These are phyloP conservation scores for Stephania japonica DNA, from an alignment of 164 flowering plant genomes.

Conservation along the genomic window DNA sequence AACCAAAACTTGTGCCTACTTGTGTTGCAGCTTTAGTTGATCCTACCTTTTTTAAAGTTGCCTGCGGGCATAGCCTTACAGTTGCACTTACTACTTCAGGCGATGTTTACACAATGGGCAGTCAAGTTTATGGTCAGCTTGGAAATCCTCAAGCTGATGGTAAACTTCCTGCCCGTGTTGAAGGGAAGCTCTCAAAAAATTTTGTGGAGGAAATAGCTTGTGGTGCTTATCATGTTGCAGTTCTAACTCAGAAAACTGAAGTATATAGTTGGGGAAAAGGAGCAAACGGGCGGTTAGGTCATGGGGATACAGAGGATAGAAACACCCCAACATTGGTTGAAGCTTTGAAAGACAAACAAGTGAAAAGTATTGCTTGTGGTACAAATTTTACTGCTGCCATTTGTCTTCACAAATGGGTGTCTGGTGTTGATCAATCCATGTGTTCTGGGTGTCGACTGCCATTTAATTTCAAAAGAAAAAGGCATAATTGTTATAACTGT, in stretches of 20 bases:
- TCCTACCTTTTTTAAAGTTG: constrained; percentile 89
- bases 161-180: constrained; percentile 80
- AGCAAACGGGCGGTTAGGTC: constrained; percentile 93
- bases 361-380: constrained; percentile 95
- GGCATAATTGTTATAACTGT: constrained; percentile 96
- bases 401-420: constrained; percentile 95
- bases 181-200: constrained; percentile 76
- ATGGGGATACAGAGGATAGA: constrained; percentile 86
- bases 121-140: constrained; percentile 92
- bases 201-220: constrained; percentile 95
- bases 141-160: constrained; percentile 96
- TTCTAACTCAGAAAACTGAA: constrained; percentile 91
- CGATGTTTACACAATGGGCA: constrained; percentile 94
- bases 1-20: constrained; percentile 87
- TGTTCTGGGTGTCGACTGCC: constrained; percentile 96
- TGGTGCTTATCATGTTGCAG: constrained; percentile 97
- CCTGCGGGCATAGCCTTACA: constrained; percentile 94
- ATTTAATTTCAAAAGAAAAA: constrained; percentile 94
- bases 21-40: constrained; percentile 97
- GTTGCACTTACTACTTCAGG: constrained; percentile 93
- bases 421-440: constrained; percentile 93
- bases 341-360: constrained; percentile 94
- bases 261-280: constrained; percentile 99
- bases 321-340: constrained; percentile 74
- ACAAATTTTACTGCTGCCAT: constrained; percentile 88